Evolutionary conservation across 1,284 basidiomycete species (phyloP).

Genomic region (Microbotryum intermedium): DNA sequence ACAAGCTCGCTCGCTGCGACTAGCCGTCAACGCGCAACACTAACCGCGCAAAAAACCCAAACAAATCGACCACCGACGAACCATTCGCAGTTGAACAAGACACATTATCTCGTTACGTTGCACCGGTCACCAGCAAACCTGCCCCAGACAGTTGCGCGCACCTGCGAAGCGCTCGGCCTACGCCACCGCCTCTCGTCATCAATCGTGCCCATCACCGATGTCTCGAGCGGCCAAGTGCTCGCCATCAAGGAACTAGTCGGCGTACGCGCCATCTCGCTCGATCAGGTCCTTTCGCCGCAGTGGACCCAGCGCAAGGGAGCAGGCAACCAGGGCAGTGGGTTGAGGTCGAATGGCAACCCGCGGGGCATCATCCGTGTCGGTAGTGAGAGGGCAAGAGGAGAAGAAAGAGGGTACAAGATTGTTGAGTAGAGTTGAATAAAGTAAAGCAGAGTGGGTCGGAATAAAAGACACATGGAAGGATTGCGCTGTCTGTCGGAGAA

Average conservation of each 20-base stretch:
- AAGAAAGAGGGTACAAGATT: constrained; percentile 27
- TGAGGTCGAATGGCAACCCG: constrained; percentile 3
- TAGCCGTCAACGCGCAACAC: no score
- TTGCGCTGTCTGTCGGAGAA: no score
- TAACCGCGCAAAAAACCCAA: no score
- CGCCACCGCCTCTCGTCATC: constrained; percentile 22
- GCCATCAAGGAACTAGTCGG: constrained; percentile 24
- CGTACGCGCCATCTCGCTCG: neutral
- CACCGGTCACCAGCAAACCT: constrained; percentile 25
- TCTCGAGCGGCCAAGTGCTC: constrained; percentile 20
- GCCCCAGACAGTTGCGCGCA: neutral
- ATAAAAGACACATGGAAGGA: no score
- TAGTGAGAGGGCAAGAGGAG: constrained; percentile 23
- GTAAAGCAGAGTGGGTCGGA: no score
- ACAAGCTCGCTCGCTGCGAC: no score
- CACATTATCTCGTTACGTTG: constrained; percentile 29
- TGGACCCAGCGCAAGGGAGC: constrained; percentile 19
- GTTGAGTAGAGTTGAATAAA: neutral
- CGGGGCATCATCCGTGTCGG: constrained; percentile 20
- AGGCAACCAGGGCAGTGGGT: constrained; percentile 18
- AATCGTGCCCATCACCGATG: constrained; percentile 21
- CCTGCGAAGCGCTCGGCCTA: constrained; percentile 20
- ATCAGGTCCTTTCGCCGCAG: neutral
- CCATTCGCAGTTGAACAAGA: neutral
- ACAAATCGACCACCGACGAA: neutral